A percentile compares a stretch with the other conserved stretches of the same genome.
Evolutionary conservation across 2,329 filamentous ascomycete genomes (phyloP).

Genomic region (Dactylellina sp.): DNA sequence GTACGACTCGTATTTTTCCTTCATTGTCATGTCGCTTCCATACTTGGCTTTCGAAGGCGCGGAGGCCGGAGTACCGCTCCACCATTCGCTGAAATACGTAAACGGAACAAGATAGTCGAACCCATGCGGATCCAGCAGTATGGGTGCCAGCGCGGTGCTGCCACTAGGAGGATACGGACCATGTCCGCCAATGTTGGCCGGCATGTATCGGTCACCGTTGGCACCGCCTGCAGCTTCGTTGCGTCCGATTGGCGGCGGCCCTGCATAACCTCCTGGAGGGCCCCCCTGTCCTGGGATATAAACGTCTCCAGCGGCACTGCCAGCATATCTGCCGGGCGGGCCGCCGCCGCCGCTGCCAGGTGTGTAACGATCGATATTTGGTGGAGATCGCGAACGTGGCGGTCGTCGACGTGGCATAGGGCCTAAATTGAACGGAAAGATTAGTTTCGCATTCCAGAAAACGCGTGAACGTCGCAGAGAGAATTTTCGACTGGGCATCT

Average conservation of each 20-base stretch:
- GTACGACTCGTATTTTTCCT: slow-evolving; percentile 70
- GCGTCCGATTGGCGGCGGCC: slow-evolving; percentile 32
- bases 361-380: slow-evolving; percentile 84
- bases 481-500: not conserved
- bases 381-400: slow-evolving; percentile 67
- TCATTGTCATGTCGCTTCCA: slow-evolving; percentile 55
- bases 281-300: slow-evolving; percentile 53
- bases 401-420: slow-evolving; percentile 58
- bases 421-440: slow-evolving; percentile 37
- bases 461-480: slow-evolving; percentile 10
- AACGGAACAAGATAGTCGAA: slow-evolving; percentile 61
- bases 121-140: slow-evolving; percentile 59
- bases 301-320: slow-evolving; percentile 40
- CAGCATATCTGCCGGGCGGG: slow-evolving; percentile 57
- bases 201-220: slow-evolving; percentile 60
- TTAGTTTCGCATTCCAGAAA: slow-evolving; percentile 11
- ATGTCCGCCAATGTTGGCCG: slow-evolving; percentile 56
- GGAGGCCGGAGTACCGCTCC: slow-evolving; percentile 57
- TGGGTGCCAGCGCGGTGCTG: slow-evolving; percentile 43
- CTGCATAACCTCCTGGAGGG: slow-evolving; percentile 43
- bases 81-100: slow-evolving; percentile 61
- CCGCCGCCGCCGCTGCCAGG: slow-evolving; percentile 69
- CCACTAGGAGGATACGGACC: slow-evolving; percentile 15
- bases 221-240: slow-evolving; percentile 29
- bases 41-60: slow-evolving; percentile 57